Evolutionary conservation across 495 filamentous ascomycete species (phyloP).

Genomic region (Thozetella sp.): DNA sequence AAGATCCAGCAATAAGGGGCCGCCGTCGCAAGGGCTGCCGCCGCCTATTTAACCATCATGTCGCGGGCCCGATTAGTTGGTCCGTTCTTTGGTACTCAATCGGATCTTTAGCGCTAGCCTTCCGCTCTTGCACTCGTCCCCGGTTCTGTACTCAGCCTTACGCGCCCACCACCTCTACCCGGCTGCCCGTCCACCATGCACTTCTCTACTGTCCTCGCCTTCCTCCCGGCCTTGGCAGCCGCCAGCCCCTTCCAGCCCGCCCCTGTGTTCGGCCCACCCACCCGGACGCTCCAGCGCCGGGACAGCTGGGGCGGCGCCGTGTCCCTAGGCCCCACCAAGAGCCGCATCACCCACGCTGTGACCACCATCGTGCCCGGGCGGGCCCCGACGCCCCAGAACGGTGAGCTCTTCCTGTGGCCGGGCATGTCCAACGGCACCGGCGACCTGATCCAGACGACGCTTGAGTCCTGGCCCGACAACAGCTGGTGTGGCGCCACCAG

Average conservation of each 20-base stretch:
- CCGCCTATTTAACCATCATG: not conserved
- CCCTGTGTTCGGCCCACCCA: not conserved
- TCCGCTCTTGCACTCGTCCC: no score
- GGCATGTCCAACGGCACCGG: conserved; percentile 48
- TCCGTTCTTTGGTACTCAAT: not conserved
- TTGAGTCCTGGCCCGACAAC: conserved; percentile 15
- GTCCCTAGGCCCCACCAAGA: conserved; percentile 39
- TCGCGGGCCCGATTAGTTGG: not conserved
- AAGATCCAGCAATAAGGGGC: not conserved
- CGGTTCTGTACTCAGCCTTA: no score
- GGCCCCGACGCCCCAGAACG: conserved; percentile 35
- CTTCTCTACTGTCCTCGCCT: not conserved
- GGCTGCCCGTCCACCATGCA: not conserved
- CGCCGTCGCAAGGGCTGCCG: not conserved
- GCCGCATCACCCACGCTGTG: conserved; percentile 38
- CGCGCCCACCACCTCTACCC: not conserved
- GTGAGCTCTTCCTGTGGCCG: conserved; percentile 42
- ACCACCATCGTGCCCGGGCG: conserved; percentile 41
- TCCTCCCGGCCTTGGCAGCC: not conserved
- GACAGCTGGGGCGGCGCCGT: conserved; percentile 40
- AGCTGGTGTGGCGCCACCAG: conserved; percentile 11
- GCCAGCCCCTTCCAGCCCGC: not conserved
- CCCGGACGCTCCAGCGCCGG: not conserved
- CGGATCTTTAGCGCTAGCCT: not conserved
- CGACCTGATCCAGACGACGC: conserved; percentile 36